Conservation (phyloP, 352 stramenopile species). For the Phytopythium chamaehyphon region DNA sequence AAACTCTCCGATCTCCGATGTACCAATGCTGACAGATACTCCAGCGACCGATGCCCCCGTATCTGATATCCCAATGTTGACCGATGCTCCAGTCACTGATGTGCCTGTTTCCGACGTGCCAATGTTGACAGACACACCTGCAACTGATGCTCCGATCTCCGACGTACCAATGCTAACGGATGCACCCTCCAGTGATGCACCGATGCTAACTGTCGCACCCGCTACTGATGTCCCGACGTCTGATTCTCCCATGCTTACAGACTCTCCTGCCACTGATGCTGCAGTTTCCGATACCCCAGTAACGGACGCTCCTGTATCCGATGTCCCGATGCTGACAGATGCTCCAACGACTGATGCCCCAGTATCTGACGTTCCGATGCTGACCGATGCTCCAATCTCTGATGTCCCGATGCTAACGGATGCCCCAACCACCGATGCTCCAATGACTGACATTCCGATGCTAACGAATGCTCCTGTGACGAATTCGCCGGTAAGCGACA, state of each 20-base stretch:
- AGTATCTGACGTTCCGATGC: slow-evolving; percentile 4
- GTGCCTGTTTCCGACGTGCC: background rate
- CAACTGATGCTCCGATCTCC: background rate
- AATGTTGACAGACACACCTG: background rate
- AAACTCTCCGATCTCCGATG: background rate
- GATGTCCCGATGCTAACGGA: slow-evolving; percentile 3
- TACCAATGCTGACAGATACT: background rate
- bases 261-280: background rate
- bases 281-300: slow-evolving; percentile 5
- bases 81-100: background rate
- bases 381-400: slow-evolving; percentile 2
- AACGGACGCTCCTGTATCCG: background rate
- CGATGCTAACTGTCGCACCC: background rate
- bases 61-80: background rate
- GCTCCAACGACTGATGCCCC: background rate
- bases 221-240: slow-evolving; percentile 5
- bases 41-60: background rate
- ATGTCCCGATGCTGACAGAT: background rate
- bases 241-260: slow-evolving; percentile 1
- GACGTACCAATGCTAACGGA: background rate
- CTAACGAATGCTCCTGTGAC: background rate
- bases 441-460: background rate
- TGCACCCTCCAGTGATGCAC: background rate
- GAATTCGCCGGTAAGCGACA: background rate
- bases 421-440: too few species aligned